Percentiles rank a stretch among this genome's conserved stretches.
Evolutionary conservation across 2,329 filamentous ascomycete species (phyloP).

Genomic region (Penicillium concentricum): DNA sequence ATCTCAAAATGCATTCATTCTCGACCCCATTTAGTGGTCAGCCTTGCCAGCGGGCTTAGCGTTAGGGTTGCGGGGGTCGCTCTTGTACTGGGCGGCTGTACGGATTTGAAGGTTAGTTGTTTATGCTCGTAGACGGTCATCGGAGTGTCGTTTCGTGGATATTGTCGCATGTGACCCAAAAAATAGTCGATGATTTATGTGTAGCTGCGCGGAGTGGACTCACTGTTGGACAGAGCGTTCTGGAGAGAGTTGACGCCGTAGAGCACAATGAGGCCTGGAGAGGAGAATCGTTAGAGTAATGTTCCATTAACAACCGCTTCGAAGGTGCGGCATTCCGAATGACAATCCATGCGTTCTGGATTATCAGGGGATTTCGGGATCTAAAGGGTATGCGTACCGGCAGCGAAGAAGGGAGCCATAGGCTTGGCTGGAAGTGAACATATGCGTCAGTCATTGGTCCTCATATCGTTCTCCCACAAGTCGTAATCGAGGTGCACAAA

Average conservation of each 20-base stretch:
- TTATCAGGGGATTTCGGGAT: background rate
- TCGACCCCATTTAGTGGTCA: slow-evolving; percentile 32
- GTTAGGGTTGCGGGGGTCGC: slow-evolving; percentile 80
- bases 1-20: slow-evolving; percentile 19
- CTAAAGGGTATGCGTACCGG: slow-evolving; percentile 65
- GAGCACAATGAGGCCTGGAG: slow-evolving; percentile 73
- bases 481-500: slow-evolving; percentile 7
- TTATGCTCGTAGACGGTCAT: slow-evolving; percentile 4
- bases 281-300: slow-evolving; percentile 27
- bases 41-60: slow-evolving; percentile 33
- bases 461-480: background rate
- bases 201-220: slow-evolving; percentile 37
- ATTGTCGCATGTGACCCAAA: background rate
- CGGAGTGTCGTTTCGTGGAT: background rate
- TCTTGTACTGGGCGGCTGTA: slow-evolving; percentile 89
- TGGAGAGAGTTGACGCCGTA: slow-evolving; percentile 89
- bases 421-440: slow-evolving; percentile 69
- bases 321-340: background rate
- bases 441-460: slow-evolving; percentile 32
- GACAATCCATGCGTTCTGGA: background rate
- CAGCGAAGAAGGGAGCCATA: slow-evolving; percentile 89
- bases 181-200: background rate
- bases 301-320: slow-evolving; percentile 6
- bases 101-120: slow-evolving; percentile 22
- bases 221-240: slow-evolving; percentile 75